phyloP scores from a whole-genome alignment of 177 flowering plant species.

The Vitis hybrid region DNA sequence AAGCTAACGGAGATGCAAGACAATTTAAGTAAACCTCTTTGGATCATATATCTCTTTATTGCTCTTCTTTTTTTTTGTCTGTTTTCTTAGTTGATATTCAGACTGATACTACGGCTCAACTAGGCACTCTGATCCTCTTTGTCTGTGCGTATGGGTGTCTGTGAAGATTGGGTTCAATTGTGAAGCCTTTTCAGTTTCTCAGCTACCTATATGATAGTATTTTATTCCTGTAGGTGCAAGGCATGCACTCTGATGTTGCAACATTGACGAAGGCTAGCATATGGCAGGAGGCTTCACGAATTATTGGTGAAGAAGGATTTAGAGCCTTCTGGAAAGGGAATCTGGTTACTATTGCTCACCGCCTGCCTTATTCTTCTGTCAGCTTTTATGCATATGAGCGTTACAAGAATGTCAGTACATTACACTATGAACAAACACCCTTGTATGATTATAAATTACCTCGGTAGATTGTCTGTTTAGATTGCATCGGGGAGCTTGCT shows the following conservation, averaged over 20 bases:
- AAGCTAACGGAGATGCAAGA: no score
- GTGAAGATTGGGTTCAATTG: no score
- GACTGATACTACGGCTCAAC: no score
- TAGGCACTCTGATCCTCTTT: no score
- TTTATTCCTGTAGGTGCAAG: conserved; percentile 50
- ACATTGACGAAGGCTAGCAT: conserved; percentile 52
- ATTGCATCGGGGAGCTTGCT: background rate
- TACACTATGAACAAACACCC: background rate
- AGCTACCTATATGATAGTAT: background rate
- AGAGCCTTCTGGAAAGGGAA: conserved; percentile 83
- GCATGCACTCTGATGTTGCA: conserved; percentile 65
- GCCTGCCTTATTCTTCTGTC: conserved; percentile 64
- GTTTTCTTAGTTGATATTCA: no score
- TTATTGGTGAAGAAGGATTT: conserved; percentile 59
- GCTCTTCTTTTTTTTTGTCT: no score
- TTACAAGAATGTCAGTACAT: conserved; percentile 52
- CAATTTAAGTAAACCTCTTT: no score
- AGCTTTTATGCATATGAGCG: conserved; percentile 67
- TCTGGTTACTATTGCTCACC: conserved; percentile 65
- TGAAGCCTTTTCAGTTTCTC: background rate
- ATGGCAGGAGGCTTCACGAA: conserved; percentile 68
- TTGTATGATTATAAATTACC: background rate
- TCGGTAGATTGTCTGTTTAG: background rate
- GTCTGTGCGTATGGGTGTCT: no score
- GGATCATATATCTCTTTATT: no score